These are phyloP conservation scores for Vanrija sp. DNA, from an alignment of 1,284 basidiomycete genomes.

Conservation along the genomic window DNA sequence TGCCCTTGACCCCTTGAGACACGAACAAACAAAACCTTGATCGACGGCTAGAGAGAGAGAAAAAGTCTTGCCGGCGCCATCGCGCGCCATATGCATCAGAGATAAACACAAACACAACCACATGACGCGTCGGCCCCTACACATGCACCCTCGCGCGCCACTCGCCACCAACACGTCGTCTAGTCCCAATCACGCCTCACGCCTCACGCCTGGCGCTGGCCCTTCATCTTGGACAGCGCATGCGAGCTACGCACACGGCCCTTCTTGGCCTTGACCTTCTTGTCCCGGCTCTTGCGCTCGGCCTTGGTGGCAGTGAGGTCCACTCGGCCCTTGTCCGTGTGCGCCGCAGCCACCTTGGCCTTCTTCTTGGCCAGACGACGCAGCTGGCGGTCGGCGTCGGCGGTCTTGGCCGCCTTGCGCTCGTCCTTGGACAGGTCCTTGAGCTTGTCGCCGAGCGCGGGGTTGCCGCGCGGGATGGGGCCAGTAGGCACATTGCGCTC, in stretches of 20 bases:
- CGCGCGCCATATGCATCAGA: neutral
- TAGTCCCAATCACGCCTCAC: neutral
- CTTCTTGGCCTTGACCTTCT: constrained; percentile 45
- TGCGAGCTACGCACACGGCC: constrained; percentile 39
- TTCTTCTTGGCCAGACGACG: constrained; percentile 85
- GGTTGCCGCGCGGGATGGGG: constrained; percentile 67
- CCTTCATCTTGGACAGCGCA: constrained; percentile 48
- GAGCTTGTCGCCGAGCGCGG: constrained; percentile 69
- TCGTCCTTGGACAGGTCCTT: constrained; percentile 75
- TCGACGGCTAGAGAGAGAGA: no score
- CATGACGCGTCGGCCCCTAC: neutral
- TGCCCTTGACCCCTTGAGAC: no score
- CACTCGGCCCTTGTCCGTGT: constrained; percentile 59
- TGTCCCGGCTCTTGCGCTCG: constrained; percentile 25
- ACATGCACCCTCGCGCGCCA: neutral
- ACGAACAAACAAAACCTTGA: no score
- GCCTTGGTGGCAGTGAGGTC: constrained; percentile 31
- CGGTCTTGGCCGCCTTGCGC: constrained; percentile 72
- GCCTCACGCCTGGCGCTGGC: constrained; percentile 26
- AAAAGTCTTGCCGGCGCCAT: neutral
- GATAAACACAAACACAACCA: neutral
- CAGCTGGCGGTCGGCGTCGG: constrained; percentile 71
- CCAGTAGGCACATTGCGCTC: constrained; percentile 1
- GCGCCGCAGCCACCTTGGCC: constrained; percentile 39
- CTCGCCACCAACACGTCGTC: no score